Evolutionary conservation across 208 protist species (phyloP), one percentile per base, ranked within the genome.

Genomic region (Acanthamoeba pearcei): DNA sequence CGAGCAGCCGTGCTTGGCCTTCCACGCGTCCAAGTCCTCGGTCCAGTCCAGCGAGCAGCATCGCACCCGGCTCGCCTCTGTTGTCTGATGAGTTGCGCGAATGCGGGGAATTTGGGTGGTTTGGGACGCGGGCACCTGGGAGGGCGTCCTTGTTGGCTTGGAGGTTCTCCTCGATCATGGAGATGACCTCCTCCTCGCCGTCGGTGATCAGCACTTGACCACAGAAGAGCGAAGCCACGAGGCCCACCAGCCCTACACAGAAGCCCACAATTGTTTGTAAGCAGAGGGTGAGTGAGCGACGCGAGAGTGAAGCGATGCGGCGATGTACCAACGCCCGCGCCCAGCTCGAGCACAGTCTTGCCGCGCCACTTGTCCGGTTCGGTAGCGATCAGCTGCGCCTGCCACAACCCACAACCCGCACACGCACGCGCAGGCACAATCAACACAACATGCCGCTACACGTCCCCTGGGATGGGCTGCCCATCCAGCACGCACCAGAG

Each of bases 161-260:
- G 62, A 68, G 15, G 62, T 68, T 68, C 24, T 68, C 62, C 27
- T 68, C 22, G 62, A 68, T 68, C 62, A 68, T 29, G 1, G 62
- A 10, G 24, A 68, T 10, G 62, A 29, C 62, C 62, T 68, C 62
- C 8, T 68, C 62, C 62, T 68, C 62, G 62, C 62, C 62, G 9
- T 68, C 62, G 62, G 62, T 68, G 62, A 68, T 68, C 62, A 68
- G 62, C 62, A 68, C 62, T 68, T 68, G 62, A 29, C 27, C 62
- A 68, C 62, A 32, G 24, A 68, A 29, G 62, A 68, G 62, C 62
- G 62, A 68, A 9, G 62, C 62, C 24, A 68, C 62, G 62, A 68
- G 62, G 9, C 62, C 62, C 24, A 68, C 62, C 24, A 68, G 62
- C 62, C 55, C 55, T 60, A 49, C 35, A 38, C 35, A 38, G 8